phyloP scores from a whole-genome alignment of 257 asterid species.

The Parsonsia alboflavescens region DNA sequence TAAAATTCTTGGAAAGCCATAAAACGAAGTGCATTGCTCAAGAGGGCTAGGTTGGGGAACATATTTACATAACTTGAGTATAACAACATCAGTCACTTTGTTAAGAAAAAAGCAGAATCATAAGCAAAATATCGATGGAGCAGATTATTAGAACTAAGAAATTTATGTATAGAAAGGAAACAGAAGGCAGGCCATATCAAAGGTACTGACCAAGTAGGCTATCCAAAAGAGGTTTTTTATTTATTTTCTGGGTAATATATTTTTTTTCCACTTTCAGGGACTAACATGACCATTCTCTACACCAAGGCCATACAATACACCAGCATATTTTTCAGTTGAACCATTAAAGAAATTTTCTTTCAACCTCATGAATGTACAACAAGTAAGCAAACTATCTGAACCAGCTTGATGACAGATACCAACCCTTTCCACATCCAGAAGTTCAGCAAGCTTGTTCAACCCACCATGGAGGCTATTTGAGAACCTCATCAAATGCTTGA shows the following conservation, averaged over 20 bases:
- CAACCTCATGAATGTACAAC: slow-evolving; percentile 33
- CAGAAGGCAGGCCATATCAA: neutral
- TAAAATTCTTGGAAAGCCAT: neutral
- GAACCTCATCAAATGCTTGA: slow-evolving; percentile 36
- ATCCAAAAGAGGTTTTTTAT: slow-evolving; percentile 13
- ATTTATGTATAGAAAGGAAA: neutral
- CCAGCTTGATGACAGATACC: slow-evolving; percentile 44
- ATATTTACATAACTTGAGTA: neutral
- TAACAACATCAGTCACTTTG: neutral
- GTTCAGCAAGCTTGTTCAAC: slow-evolving; percentile 30
- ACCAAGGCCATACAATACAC: slow-evolving; percentile 37
- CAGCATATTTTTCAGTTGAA: slow-evolving; percentile 27
- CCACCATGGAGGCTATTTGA: slow-evolving; percentile 33
- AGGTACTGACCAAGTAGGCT: neutral
- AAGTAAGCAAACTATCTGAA: slow-evolving; percentile 39
- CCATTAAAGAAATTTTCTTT: slow-evolving; percentile 28
- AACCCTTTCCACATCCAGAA: slow-evolving; percentile 27
- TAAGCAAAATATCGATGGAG: neutral
- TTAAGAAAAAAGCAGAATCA: neutral
- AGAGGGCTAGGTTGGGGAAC: neutral
- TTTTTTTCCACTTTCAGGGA: slow-evolving; percentile 10
- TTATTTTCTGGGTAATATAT: slow-evolving; percentile 7
- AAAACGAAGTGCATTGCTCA: neutral
- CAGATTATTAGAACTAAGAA: neutral
- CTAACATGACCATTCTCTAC: slow-evolving; percentile 20